Percentiles rank a stretch among this genome's conserved stretches.
Conservation (phyloP, 192 early-diverging fungal species). For the Entophlyctis luteolus region DNA sequence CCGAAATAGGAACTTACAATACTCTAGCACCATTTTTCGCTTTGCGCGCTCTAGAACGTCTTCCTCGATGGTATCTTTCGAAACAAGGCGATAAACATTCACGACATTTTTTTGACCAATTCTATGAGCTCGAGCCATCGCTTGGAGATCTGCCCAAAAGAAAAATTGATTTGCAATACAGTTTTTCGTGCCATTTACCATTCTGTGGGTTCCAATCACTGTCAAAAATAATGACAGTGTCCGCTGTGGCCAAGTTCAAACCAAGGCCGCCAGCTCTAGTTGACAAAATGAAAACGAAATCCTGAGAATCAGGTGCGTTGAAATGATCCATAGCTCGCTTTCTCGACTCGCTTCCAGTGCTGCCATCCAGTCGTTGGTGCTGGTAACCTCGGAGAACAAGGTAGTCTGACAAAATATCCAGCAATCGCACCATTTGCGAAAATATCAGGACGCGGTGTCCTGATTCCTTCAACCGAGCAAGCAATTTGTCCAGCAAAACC, state of each 20-base stretch:
- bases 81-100: slow-evolving; percentile 95
- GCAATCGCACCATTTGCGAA: slow-evolving; percentile 95
- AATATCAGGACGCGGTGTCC: slow-evolving; percentile 98
- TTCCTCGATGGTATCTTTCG: slow-evolving; percentile 97
- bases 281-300: slow-evolving; percentile 96
- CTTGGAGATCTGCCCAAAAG: slow-evolving; percentile 75
- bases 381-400: slow-evolving; percentile 78
- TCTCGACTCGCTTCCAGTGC: slow-evolving; percentile 79
- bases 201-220: slow-evolving; percentile 90
- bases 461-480: slow-evolving; percentile 80
- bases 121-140: slow-evolving; percentile 96
- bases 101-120: slow-evolving; percentile 97
- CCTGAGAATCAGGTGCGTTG: slow-evolving; percentile 86
- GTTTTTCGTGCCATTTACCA: slow-evolving; percentile 17
- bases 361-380: slow-evolving; percentile 93
- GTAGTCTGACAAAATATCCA: slow-evolving; percentile 96
- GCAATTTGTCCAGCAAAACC: slow-evolving; percentile 92
- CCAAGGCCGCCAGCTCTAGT: slow-evolving; percentile 96
- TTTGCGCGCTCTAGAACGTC: slow-evolving; percentile 98
- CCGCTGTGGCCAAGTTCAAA: slow-evolving; percentile 93
- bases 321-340: slow-evolving; percentile 97
- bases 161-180: background rate
- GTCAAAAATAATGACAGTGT: slow-evolving; percentile 86
- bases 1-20: slow-evolving; percentile 51
- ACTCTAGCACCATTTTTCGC: slow-evolving; percentile 98